Evolutionary conservation across 768 basidiomycete genomes (phyloP).

Genomic region (Kwoniella botswanensis): DNA sequence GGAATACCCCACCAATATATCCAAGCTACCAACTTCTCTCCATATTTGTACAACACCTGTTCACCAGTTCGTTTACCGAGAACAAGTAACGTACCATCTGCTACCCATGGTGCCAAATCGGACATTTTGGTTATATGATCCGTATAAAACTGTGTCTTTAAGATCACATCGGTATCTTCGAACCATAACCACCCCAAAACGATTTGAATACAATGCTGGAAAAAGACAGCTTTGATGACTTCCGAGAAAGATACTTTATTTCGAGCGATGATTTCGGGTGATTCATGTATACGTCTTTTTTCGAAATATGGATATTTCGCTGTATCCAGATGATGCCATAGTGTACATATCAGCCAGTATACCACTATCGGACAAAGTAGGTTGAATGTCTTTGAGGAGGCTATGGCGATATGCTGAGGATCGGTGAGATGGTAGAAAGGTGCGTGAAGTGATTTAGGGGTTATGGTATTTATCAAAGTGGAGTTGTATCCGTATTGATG

Average conservation of each 20-base stretch:
- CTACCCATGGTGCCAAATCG: constrained; percentile 57
- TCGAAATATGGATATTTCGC: constrained; percentile 71
- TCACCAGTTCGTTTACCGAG: constrained; percentile 62
- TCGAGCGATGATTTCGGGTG: constrained; percentile 72
- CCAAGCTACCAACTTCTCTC: constrained; percentile 64
- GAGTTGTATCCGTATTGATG: constrained; percentile 39
- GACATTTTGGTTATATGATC: constrained; percentile 55
- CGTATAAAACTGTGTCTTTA: constrained; percentile 43
- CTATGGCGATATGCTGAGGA: constrained; percentile 59
- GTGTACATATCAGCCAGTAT: constrained; percentile 80
- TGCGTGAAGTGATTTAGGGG: constrained; percentile 45
- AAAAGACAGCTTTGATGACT: constrained; percentile 78
- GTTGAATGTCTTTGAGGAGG: constrained; percentile 75
- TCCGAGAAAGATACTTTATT: constrained; percentile 75
- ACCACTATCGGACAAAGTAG: constrained; percentile 75
- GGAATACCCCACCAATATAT: constrained; percentile 96
- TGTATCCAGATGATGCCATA: constrained; percentile 83
- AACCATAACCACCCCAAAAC: constrained; percentile 73
- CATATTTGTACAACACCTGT: constrained; percentile 59
- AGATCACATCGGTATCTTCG: constrained; percentile 60
- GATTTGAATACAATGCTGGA: constrained; percentile 88
- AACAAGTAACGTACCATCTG: constrained; percentile 58
- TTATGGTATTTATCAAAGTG: constrained; percentile 45
- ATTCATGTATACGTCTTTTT: constrained; percentile 84
- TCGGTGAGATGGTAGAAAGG: constrained; percentile 60